Evolutionary conservation across 176 grass and related monocot species (phyloP).

Genomic region (Alopecurus myosuroides): DNA sequence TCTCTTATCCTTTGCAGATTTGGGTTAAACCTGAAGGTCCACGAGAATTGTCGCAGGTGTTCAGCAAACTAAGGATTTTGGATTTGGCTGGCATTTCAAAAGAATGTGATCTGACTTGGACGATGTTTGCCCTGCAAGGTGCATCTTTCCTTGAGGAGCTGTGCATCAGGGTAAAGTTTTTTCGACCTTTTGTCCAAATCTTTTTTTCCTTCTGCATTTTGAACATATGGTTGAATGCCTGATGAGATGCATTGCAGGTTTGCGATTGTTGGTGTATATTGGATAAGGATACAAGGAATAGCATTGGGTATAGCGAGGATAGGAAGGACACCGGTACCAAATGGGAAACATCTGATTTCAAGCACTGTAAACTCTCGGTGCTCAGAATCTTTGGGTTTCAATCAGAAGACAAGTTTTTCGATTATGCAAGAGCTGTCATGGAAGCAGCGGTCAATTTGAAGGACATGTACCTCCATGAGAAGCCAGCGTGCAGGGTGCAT

Average conservation of each 20-base stretch:
- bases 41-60: not conserved
- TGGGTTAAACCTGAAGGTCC: not conserved
- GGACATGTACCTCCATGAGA: not conserved
- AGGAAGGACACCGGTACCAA: not conserved
- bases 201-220: not conserved
- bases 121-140: not conserved
- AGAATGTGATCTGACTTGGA: not conserved
- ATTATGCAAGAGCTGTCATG: not conserved
- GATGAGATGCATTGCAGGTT: not conserved
- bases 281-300: not conserved
- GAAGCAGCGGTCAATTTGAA: not conserved
- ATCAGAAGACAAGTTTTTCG: not conserved
- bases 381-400: not conserved
- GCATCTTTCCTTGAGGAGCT: not conserved
- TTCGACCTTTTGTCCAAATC: not conserved
- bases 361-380: not conserved
- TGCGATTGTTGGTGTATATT: not conserved
- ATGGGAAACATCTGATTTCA: not conserved
- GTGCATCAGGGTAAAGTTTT: not conserved
- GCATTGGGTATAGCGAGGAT: not conserved
- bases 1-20: not conserved
- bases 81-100: not conserved
- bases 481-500: not conserved
- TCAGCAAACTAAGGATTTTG: not conserved
- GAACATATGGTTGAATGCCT: not conserved